These are phyloP conservation scores for Aureobasidium musti DNA, from an alignment of 2,329 filamentous ascomycete species.

Conservation along the genomic window DNA sequence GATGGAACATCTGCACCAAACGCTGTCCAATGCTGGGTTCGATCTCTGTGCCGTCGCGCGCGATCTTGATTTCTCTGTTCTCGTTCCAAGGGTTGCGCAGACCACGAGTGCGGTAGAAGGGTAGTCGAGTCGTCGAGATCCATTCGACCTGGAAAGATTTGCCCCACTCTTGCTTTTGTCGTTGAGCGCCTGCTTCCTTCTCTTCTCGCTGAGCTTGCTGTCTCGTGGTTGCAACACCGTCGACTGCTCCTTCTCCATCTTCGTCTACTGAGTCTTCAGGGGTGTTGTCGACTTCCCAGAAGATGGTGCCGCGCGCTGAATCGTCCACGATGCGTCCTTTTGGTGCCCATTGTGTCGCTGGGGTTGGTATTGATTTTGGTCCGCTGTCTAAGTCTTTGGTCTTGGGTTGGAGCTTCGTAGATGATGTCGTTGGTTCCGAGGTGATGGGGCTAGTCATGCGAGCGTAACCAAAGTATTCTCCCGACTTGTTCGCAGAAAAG, in stretches of 20 bases:
- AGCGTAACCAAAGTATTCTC: constrained; percentile 94
- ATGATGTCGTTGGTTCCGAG: constrained; percentile 65
- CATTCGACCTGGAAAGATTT: constrained; percentile 91
- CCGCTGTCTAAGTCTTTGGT: constrained; percentile 62
- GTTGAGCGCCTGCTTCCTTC: constrained; percentile 48
- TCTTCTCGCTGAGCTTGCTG: constrained; percentile 35
- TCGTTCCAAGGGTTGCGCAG: constrained; percentile 93
- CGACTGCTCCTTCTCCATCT: constrained; percentile 38
- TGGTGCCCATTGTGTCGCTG: constrained; percentile 74
- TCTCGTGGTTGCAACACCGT: neutral
- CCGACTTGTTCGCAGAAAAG: constrained; percentile 96
- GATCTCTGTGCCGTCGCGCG: constrained; percentile 88
- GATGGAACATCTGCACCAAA: constrained; percentile 76
- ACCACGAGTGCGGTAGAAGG: constrained; percentile 85
- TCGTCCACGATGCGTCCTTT: constrained; percentile 89
- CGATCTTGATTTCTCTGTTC: constrained; percentile 94
- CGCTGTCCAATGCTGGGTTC: constrained; percentile 78
- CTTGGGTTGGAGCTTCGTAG: constrained; percentile 62
- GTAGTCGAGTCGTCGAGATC: constrained; percentile 78
- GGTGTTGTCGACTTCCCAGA: constrained; percentile 81
- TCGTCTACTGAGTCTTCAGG: constrained; percentile 46
- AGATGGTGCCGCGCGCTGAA: constrained; percentile 89
- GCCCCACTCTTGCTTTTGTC: constrained; percentile 69
- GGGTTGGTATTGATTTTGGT: constrained; percentile 76
- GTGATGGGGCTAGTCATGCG: constrained; percentile 84